phyloP scores from a whole-genome alignment of 306 rosid species.

The Castanea crenata region DNA sequence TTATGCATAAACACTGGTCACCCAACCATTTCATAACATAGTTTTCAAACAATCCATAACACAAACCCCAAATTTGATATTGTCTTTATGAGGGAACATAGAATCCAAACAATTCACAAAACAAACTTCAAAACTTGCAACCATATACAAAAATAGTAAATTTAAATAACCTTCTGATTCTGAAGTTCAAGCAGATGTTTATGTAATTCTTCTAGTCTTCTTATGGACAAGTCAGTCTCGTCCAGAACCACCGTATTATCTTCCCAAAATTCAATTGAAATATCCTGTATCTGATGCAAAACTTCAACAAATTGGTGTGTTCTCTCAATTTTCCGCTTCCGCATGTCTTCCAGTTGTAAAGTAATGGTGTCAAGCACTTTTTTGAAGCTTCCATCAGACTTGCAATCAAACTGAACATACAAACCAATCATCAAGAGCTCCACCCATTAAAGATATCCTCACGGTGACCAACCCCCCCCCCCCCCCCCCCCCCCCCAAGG shows the following conservation, averaged over 20 bases:
- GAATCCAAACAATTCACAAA: background rate
- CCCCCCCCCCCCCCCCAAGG: background rate
- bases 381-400: slow-evolving; percentile 49
- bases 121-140: background rate
- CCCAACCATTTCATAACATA: background rate
- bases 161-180: slow-evolving; percentile 60
- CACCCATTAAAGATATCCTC: slow-evolving; percentile 13
- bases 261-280: slow-evolving; percentile 50
- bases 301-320: slow-evolving; percentile 50
- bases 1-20: background rate
- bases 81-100: background rate
- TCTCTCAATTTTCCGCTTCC: slow-evolving; percentile 51
- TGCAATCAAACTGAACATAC: slow-evolving; percentile 42
- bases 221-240: slow-evolving; percentile 58
- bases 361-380: slow-evolving; percentile 40
- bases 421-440: slow-evolving; percentile 8
- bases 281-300: slow-evolving; percentile 41
- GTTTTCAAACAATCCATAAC: background rate
- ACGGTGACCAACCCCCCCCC: background rate
- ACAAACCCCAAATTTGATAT: background rate
- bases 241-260: slow-evolving; percentile 29
- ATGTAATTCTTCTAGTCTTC: slow-evolving; percentile 47
- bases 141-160: background rate
- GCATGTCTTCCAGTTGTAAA: slow-evolving; percentile 53
- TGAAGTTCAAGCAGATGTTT: slow-evolving; percentile 36